Conservation (phyloP, 2,329 filamentous ascomycete genomes). For the Pseudogymnoascus sp. region DNA sequence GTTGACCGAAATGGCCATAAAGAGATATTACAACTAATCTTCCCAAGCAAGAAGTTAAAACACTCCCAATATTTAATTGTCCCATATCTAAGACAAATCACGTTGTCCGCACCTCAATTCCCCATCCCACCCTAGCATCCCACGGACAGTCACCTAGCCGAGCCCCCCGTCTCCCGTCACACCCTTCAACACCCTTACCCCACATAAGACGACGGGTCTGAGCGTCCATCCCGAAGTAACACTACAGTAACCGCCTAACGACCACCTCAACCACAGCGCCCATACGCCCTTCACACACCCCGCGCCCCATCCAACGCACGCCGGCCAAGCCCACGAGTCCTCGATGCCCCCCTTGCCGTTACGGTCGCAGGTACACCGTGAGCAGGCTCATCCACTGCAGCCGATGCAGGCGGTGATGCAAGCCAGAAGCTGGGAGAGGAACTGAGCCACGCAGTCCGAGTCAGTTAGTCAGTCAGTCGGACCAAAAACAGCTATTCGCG, state of each 20-base stretch:
- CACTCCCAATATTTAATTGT: neutral
- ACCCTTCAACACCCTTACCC: neutral
- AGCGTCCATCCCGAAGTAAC: neutral
- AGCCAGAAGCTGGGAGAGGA: neutral
- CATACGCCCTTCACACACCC: too few species aligned
- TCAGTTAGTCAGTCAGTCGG: too few species aligned
- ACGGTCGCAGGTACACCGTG: neutral
- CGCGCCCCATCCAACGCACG: neutral
- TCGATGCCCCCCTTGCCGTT: neutral
- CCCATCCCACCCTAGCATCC: neutral
- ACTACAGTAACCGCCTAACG: neutral
- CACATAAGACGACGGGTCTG: conserved; percentile 1
- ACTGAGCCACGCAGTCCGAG: neutral
- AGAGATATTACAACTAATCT: neutral
- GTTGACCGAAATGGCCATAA: neutral
- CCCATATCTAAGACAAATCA: neutral
- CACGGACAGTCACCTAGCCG: neutral
- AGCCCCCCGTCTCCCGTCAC: neutral
- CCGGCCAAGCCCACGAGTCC: neutral
- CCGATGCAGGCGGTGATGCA: neutral
- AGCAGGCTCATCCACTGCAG: neutral
- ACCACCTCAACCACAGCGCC: neutral
- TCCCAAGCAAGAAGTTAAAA: neutral
- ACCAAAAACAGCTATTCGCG: neutral
- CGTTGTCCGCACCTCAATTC: neutral